phyloP scores from a whole-genome alignment of 2,329 filamentous ascomycete genomes.

The Fusarium chlamydosporum region DNA sequence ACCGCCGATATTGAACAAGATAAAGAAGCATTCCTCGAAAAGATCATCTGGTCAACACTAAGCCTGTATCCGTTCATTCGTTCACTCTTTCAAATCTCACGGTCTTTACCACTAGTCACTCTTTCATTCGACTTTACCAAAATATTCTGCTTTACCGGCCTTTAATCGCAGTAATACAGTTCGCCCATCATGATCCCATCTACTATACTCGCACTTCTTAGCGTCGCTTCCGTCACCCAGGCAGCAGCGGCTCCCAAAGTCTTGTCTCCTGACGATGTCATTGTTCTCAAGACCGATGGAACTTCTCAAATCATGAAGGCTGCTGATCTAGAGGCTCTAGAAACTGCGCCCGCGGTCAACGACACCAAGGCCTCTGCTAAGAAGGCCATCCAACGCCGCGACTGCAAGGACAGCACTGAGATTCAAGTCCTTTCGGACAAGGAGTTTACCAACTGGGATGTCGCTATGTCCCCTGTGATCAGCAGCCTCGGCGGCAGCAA shows the following conservation, averaged over 20 bases:
- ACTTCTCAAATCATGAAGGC: slow-evolving; percentile 43
- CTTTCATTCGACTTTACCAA: not conserved
- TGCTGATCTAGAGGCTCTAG: slow-evolving; percentile 36
- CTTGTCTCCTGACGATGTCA: slow-evolving; percentile 38
- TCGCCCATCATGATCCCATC: slow-evolving; percentile 34
- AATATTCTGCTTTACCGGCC: not conserved
- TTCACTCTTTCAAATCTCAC: slow-evolving; percentile 7
- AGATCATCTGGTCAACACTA: not conserved
- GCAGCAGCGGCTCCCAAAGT: slow-evolving; percentile 27
- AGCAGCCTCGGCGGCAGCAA: slow-evolving; percentile 38
- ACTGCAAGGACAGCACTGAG: slow-evolving; percentile 41
- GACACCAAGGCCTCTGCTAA: not conserved
- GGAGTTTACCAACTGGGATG: slow-evolving; percentile 46
- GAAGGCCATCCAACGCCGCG: slow-evolving; percentile 15
- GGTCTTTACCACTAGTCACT: slow-evolving; percentile 19
- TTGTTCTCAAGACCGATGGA: slow-evolving; percentile 40
- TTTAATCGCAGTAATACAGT: not conserved
- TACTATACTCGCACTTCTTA: slow-evolving; percentile 29
- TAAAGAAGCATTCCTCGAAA: not conserved
- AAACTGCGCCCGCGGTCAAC: slow-evolving; percentile 16
- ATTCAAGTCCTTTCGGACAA: slow-evolving; percentile 41
- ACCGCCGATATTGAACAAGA: slow-evolving; percentile 18
- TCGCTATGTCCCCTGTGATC: slow-evolving; percentile 44
- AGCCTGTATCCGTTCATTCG: slow-evolving; percentile 9
- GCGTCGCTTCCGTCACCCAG: slow-evolving; percentile 35